Evolutionary conservation across 2,329 filamentous ascomycete species (phyloP).

Genomic region (Canariomyces notabilis): DNA sequence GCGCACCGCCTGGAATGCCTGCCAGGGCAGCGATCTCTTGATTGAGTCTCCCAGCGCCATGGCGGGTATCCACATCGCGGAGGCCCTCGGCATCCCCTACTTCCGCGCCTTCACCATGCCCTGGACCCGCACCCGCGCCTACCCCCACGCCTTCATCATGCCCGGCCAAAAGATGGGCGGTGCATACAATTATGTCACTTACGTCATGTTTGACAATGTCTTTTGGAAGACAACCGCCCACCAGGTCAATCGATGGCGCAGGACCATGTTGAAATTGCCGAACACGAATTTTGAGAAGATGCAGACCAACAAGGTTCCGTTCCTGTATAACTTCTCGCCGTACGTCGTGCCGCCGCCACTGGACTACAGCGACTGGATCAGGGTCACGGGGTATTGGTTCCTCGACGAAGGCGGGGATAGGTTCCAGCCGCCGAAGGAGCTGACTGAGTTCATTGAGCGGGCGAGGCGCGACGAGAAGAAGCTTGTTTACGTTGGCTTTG

Average conservation of each 20-base stretch:
- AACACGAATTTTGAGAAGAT: conserved; percentile 83
- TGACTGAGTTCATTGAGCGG: conserved; percentile 75
- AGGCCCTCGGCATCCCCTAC: conserved; percentile 87
- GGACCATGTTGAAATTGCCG: conserved; percentile 69
- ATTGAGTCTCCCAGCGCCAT: conserved; percentile 96
- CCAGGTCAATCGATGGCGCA: conserved; percentile 91
- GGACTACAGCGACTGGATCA: conserved; percentile 96
- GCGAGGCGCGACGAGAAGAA: conserved; percentile 80
- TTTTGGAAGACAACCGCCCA: conserved; percentile 93
- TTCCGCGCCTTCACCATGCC: conserved; percentile 98
- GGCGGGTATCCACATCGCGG: conserved; percentile 96
- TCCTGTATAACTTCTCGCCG: conserved; percentile 95
- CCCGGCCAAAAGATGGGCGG: conserved; percentile 92
- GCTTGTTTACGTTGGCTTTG: conserved; percentile 94
- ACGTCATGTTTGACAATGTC: conserved; percentile 92
- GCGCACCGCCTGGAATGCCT: conserved; percentile 73
- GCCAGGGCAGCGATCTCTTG: conserved; percentile 79
- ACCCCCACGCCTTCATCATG: conserved; percentile 93
- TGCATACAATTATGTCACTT: conserved; percentile 90
- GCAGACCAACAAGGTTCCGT: conserved; percentile 96
- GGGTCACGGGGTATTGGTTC: conserved; percentile 98
- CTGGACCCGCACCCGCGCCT: conserved; percentile 92
- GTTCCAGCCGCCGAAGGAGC: conserved; percentile 70
- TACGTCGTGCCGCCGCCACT: conserved; percentile 89
- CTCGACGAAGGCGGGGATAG: conserved; percentile 63